These are phyloP conservation scores for Pseudonectria foliicola DNA, from an alignment of 2,329 filamentous ascomycete species.

Conservation along the genomic window DNA sequence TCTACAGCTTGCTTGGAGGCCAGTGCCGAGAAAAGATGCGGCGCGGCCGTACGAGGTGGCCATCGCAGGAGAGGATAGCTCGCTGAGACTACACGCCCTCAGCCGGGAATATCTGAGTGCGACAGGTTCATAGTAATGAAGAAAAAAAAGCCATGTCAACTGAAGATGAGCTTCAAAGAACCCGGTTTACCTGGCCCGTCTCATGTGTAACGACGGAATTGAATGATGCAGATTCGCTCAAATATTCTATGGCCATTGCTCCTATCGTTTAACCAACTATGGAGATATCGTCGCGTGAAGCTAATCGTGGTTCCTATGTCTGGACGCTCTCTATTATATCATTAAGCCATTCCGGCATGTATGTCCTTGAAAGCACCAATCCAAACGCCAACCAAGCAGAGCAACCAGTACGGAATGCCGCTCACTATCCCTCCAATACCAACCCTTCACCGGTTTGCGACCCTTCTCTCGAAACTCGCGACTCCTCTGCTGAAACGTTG, in stretches of 20 bases:
- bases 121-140: slow-evolving; percentile 12
- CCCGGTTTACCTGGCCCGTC: background rate
- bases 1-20: slow-evolving; percentile 64
- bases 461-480: no score
- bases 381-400: background rate
- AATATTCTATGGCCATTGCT: no score
- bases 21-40: slow-evolving; percentile 27
- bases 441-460: background rate
- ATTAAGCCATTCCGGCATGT: slow-evolving; percentile 9
- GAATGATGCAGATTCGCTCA: no score
- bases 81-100: slow-evolving; percentile 50
- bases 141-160: background rate
- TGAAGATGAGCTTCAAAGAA: no score
- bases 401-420: background rate
- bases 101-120: slow-evolving; percentile 18
- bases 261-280: slow-evolving; percentile 8
- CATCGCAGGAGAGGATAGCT: slow-evolving; percentile 54
- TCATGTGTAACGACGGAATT: background rate
- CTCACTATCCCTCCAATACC: slow-evolving; percentile 1
- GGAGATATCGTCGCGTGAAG: slow-evolving; percentile 7
- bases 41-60: slow-evolving; percentile 35
- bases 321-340: slow-evolving; percentile 10
- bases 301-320: background rate
- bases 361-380: slow-evolving; percentile 3
- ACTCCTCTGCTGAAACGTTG: background rate